These are phyloP conservation scores for Dendrocalamus sinicus DNA, from an alignment of 176 grass and related monocot species.

Conservation along the genomic window DNA sequence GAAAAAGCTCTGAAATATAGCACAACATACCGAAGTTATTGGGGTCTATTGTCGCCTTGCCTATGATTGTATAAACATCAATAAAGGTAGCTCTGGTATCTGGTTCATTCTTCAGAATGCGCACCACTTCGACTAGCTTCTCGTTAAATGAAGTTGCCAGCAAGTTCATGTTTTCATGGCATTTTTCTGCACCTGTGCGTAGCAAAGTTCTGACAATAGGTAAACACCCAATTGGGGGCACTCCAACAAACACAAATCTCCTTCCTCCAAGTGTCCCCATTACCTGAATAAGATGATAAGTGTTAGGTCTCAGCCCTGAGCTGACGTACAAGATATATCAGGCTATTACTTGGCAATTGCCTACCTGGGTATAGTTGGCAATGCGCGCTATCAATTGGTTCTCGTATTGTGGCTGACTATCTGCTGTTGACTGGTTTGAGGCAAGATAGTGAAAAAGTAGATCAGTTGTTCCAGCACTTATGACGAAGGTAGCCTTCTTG, in stretches of 20 bases:
- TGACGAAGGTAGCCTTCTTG: conserved; percentile 52
- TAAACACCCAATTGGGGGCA: conserved; percentile 64
- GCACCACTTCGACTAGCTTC: conserved; percentile 42
- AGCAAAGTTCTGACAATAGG: conserved; percentile 59
- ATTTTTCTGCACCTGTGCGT: conserved; percentile 48
- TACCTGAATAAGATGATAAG: conserved; percentile 35
- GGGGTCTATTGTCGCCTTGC: conserved; percentile 48
- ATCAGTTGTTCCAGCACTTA: conserved; percentile 67
- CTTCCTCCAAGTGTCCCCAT: conserved; percentile 63
- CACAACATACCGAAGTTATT: conserved; percentile 54
- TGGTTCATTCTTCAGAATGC: conserved; percentile 43
- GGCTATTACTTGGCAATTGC: not conserved
- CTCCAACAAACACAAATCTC: conserved; percentile 59
- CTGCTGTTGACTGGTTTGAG: conserved; percentile 40
- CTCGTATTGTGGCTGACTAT: conserved; percentile 49
- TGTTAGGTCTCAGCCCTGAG: not conserved
- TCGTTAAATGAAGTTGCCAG: conserved; percentile 63
- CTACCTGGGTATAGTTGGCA: conserved; percentile 60
- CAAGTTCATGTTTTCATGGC: conserved; percentile 56
- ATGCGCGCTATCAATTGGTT: conserved; percentile 49
- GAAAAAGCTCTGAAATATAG: not conserved
- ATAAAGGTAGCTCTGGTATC: conserved; percentile 52
- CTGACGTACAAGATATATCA: not conserved
- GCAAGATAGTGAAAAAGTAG: conserved; percentile 46
- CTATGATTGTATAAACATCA: conserved; percentile 47